Evolutionary conservation across 169 alveolate species (phyloP).

Genomic region (Plasmodium knowlesi): DNA sequence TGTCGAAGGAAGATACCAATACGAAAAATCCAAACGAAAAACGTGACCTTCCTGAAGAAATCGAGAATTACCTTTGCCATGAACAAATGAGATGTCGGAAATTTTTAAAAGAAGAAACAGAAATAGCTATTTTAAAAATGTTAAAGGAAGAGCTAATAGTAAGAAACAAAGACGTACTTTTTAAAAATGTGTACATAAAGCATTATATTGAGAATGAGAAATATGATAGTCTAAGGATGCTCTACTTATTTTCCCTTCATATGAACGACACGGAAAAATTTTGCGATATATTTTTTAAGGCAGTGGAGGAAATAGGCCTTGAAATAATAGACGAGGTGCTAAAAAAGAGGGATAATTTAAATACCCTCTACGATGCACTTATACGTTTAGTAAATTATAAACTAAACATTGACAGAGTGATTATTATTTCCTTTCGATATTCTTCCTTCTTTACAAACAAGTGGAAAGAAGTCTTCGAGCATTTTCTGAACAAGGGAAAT

Average conservation of each 20-base stretch:
- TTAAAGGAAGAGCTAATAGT: constrained; percentile 45
- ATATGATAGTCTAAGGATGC: constrained; percentile 45
- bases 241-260: constrained; percentile 56
- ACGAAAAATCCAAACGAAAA: neutral
- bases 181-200: constrained; percentile 19
- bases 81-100: constrained; percentile 63
- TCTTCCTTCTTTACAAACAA: constrained; percentile 39
- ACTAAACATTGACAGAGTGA: constrained; percentile 61
- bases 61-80: constrained; percentile 61
- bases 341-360: constrained; percentile 21
- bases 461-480: constrained; percentile 69
- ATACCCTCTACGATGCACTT: constrained; percentile 18
- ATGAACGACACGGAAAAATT: constrained; percentile 30
- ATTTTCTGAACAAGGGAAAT: constrained; percentile 45
- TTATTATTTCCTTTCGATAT: constrained; percentile 52
- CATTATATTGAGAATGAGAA: constrained; percentile 63
- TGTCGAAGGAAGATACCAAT: neutral
- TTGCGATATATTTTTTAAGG: constrained; percentile 39
- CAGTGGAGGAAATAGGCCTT: constrained; percentile 19
- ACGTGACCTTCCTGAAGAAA: constrained; percentile 33
- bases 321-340: constrained; percentile 34
- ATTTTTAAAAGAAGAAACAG: constrained; percentile 59
- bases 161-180: constrained; percentile 35
- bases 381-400: constrained; percentile 33
- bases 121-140: constrained; percentile 34